phyloP scores from a whole-genome alignment of 306 rosid genomes.

The Gastrolobium villosum region DNA sequence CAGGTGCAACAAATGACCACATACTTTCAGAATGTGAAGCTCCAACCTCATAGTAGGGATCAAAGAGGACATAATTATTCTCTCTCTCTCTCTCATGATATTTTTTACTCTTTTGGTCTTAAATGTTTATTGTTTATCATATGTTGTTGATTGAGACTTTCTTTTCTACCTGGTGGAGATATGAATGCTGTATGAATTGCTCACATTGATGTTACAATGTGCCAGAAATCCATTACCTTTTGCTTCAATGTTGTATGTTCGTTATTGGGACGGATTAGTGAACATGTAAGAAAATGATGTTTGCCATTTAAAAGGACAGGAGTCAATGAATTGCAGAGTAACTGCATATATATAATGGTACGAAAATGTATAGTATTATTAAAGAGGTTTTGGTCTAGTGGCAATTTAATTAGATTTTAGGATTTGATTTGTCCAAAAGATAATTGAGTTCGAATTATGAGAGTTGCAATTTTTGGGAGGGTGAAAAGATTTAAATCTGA shows the following conservation, averaged over 20 bases:
- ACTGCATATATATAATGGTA: neutral
- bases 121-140: neutral
- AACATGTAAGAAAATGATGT: no score
- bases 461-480: no score
- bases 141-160: constrained; percentile 30
- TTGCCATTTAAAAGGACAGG: no score
- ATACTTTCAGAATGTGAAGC: constrained; percentile 35
- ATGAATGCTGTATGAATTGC: constrained; percentile 19
- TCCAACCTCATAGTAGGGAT: constrained; percentile 25
- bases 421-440: no score
- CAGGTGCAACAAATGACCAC: constrained; percentile 40
- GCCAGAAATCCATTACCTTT: neutral
- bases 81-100: neutral
- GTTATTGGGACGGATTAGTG: no score
- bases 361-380: no score
- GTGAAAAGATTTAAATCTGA: no score
- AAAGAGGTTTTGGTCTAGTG: no score
- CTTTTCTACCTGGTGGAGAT: neutral
- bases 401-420: no score
- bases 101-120: neutral
- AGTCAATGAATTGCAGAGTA: no score
- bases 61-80: constrained; percentile 5
- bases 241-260: neutral
- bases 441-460: no score
- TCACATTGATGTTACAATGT: constrained; percentile 27